A percentile compares a stretch with the other conserved stretches of the same genome.
These are phyloP conservation scores for Leishmania turanica DNA, from an alignment of 208 protist species.

Conservation along the genomic window DNA sequence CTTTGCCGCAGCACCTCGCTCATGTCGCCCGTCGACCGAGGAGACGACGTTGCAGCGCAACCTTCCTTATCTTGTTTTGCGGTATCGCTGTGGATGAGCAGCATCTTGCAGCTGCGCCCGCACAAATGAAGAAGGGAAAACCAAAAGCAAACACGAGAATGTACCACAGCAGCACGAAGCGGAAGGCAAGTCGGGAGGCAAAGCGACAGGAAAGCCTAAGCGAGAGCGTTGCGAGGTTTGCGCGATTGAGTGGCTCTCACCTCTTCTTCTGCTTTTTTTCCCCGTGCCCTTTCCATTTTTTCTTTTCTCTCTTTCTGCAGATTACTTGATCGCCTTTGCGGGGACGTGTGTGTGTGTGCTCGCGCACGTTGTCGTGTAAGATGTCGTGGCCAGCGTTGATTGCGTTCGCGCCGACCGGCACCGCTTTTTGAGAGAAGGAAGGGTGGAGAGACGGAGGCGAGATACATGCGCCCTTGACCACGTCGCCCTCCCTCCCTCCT, in stretches of 20 bases:
- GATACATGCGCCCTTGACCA: not conserved
- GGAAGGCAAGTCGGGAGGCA: constrained; percentile 1
- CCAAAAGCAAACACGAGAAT: not conserved
- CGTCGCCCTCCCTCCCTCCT: too few species aligned
- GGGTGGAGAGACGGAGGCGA: not conserved
- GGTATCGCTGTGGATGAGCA: not conserved
- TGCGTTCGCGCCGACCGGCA: not conserved
- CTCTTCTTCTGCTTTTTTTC: not conserved
- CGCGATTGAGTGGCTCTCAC: not conserved
- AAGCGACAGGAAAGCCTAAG: not conserved
- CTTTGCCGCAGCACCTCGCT: not conserved
- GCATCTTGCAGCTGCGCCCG: not conserved
- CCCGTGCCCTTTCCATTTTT: too few species aligned
- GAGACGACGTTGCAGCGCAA: not conserved
- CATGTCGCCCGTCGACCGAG: not conserved
- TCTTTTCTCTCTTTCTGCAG: not conserved
- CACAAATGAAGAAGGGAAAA: too few species aligned
- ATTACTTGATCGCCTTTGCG: not conserved
- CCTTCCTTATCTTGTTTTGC: not conserved
- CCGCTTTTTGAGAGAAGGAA: not conserved
- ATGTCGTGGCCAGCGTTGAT: not conserved
- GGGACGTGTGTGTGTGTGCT: not conserved
- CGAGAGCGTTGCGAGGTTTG: not conserved
- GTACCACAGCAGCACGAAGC: not conserved
- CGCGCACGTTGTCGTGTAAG: not conserved